Conservation (phyloP, 169 alveolate species). For the Eimeria brunetti region DNA sequence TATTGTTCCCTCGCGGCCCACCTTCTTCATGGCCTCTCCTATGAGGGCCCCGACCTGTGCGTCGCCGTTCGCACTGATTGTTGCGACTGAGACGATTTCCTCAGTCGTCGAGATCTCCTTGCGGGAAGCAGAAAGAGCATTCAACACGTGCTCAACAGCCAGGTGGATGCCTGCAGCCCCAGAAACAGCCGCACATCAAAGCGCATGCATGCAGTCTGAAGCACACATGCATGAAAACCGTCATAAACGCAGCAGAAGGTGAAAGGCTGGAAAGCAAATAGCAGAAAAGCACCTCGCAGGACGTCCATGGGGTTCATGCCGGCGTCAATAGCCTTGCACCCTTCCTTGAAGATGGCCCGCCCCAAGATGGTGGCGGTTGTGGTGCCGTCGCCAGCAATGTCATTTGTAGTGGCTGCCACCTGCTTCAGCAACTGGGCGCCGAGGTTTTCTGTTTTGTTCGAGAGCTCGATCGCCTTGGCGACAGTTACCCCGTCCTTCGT, state of each 20-base stretch:
- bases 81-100: constrained; percentile 95
- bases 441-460: constrained; percentile 95
- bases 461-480: constrained; percentile 98
- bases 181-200: neutral
- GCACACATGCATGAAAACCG: neutral
- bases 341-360: constrained; percentile 98
- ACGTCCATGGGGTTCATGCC: constrained; percentile 99
- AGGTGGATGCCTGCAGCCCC: constrained; percentile 91
- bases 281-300: constrained; percentile 87
- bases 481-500: constrained; percentile 99
- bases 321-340: constrained; percentile 99
- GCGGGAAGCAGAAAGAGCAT: constrained; percentile 88
- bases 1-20: constrained; percentile 99
- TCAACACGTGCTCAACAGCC: constrained; percentile 92
- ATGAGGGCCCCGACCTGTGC: constrained; percentile 96
- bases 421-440: constrained; percentile 99
- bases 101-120: constrained; percentile 91
- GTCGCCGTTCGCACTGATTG: constrained; percentile 99
- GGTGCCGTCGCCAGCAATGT: constrained; percentile 99
- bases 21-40: constrained; percentile 97
- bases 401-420: constrained; percentile 98
- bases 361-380: constrained; percentile 99
- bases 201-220: neutral
- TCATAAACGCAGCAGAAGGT: neutral
- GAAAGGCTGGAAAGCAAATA: neutral